Evolutionary conservation across 192 early-diverging fungal species (phyloP).

Genomic region (Podila epigama): DNA sequence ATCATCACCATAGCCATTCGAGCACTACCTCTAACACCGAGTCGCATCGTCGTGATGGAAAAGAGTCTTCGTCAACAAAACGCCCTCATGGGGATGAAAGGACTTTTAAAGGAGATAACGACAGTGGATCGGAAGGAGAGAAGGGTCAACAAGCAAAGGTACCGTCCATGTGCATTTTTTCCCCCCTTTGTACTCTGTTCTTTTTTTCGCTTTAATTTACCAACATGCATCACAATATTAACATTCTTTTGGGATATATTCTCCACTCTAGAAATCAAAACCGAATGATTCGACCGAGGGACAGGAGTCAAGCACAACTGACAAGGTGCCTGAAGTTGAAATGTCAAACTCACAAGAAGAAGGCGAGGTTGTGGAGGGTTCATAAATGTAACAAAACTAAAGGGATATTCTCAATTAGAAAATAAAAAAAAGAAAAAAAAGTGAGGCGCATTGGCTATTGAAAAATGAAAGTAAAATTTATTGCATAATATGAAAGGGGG

Average conservation of each 20-base stretch:
- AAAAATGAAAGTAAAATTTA: too few species aligned
- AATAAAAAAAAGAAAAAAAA: background rate
- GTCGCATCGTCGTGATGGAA: background rate
- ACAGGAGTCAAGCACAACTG: too few species aligned
- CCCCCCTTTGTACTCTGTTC: too few species aligned
- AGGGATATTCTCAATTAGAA: background rate
- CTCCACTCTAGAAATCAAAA: background rate
- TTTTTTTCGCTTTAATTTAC: too few species aligned
- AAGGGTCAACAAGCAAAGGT: conserved; percentile 1
- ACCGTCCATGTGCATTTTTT: too few species aligned
- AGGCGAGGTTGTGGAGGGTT: background rate
- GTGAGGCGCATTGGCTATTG: too few species aligned
- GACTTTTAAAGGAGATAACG: background rate
- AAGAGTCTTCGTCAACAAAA: background rate
- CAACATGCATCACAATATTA: too few species aligned
- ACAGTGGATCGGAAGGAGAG: background rate
- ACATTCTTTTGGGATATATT: too few species aligned
- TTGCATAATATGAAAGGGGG: too few species aligned
- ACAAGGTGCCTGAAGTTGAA: too few species aligned
- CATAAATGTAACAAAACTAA: background rate
- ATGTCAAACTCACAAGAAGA: background rate
- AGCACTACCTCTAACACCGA: background rate
- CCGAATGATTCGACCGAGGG: background rate
- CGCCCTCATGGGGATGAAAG: background rate
- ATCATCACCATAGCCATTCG: background rate